Conservation (phyloP, 768 basidiomycete genomes). For the Lactarius psammicola region DNA sequence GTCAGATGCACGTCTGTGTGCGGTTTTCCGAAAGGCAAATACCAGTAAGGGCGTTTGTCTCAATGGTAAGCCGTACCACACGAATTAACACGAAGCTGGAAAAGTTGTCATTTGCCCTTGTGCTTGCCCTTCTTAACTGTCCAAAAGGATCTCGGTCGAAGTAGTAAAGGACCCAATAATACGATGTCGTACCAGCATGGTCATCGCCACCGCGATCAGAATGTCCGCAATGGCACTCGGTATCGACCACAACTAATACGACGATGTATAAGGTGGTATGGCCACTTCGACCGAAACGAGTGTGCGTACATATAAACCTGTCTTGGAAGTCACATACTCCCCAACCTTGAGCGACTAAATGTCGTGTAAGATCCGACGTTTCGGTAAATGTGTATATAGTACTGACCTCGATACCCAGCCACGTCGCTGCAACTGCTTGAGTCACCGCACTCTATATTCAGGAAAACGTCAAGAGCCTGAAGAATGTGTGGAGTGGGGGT, state of each 20-base stretch:
- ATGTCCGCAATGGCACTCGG: neutral
- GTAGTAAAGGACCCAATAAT: neutral
- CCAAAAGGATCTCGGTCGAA: neutral
- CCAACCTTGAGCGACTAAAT: neutral
- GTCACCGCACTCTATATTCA: neutral
- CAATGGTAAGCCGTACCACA: neutral
- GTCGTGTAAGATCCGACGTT: neutral
- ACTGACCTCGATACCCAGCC: neutral
- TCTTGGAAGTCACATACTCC: neutral
- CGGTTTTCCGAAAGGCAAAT: neutral
- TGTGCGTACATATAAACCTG: neutral
- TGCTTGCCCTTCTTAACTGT: neutral
- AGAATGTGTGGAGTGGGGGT: neutral
- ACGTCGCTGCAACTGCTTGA: neutral
- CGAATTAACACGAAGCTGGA: neutral
- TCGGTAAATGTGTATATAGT: neutral
- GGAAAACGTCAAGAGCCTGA: neutral
- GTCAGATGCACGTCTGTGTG: neutral
- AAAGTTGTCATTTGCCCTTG: neutral
- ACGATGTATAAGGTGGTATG: neutral
- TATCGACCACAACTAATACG: neutral
- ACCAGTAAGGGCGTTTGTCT: neutral
- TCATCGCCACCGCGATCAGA: slow-evolving; percentile 1
- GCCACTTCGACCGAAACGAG: neutral
- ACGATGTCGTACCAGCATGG: neutral